Evolutionary conservation across 768 basidiomycete species (phyloP), one percentile per base, ranked within the genome.

Genomic region (Lactarius psammicola): DNA sequence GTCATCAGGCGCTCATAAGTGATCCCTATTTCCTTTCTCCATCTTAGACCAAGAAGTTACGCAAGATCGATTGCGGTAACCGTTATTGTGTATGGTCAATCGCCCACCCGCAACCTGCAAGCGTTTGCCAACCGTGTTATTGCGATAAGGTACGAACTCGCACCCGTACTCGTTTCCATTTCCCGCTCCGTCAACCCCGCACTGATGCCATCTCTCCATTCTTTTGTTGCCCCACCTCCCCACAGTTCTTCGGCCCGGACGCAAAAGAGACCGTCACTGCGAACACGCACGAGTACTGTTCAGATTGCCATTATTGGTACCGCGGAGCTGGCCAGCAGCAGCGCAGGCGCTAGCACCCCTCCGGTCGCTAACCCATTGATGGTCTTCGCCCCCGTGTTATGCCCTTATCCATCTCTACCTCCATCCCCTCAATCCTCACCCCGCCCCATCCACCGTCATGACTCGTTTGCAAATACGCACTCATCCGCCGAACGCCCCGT

Each of bases 181-280:
- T 64, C 57, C 56, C 44, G 18, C 63, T 15, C 26, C 55, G 30
- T 33, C 60, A 9, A 54, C 46, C 61, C 66, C 62, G 51, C 62
- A 58, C 56, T 59, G 61, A 67, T 49, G 26, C 61, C 44, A 33
- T 31, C 13, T 58, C 36, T 40, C 31, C 51, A 54, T 30, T 28
- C 69, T 72, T 31, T 69, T 36, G 54, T 4, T 20, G 46, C 33
- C 34, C n/a, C 31, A 34, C 30, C 26, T 4, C 34, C 64, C 65
- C n/a, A n/a, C 71, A 90, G 90, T 90, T 87, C 73, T 80, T 81
- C 70, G 89, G 88, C 26, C 90, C 91, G 1, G 90, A 92, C 70
- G 76, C 76, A 51, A 81, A 80, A 61, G 89, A 93, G 74, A 85
- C 78, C 3, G 80, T 89, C 65, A 84, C 83, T 0, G 71, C 75